Percentiles rank a stretch among this genome's conserved stretches.
Evolutionary conservation across 495 filamentous ascomycete genomes (phyloP).

Genomic region (Lindgomyces ingoldianus): DNA sequence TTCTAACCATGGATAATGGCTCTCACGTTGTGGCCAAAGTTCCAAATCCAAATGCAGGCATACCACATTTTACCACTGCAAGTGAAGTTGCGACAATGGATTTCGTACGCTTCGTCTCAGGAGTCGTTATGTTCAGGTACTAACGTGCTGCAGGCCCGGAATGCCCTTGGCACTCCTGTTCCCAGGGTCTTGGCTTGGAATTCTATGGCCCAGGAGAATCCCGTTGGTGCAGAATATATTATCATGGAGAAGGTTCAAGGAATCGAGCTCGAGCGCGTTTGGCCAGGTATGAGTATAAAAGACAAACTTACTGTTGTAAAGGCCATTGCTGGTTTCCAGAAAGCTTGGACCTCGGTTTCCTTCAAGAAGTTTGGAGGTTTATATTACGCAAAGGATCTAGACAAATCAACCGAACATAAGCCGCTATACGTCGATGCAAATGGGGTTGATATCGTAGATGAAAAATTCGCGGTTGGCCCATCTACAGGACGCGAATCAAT

Average conservation of each 20-base stretch:
- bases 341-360: conserved; percentile 10
- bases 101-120: conserved; percentile 19
- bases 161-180: conserved; percentile 22
- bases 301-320: conserved; percentile 18
- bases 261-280: conserved; percentile 17
- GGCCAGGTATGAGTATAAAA: conserved; percentile 14
- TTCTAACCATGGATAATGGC: conserved; percentile 27
- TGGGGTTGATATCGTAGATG: conserved; percentile 3
- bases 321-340: conserved; percentile 12
- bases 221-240: conserved; percentile 35
- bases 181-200: conserved; percentile 32
- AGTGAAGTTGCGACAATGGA: conserved; percentile 35
- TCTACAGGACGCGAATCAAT: conserved; percentile 22
- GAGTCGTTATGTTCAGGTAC: no score
- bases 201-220: conserved; percentile 14
- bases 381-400: conserved; percentile 25
- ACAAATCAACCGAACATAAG: background rate
- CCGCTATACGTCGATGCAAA: conserved; percentile 17
- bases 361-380: conserved; percentile 29
- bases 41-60: conserved; percentile 31
- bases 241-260: conserved; percentile 33
- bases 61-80: conserved; percentile 30
- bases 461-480: conserved; percentile 27
- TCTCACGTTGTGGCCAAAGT: conserved; percentile 25
- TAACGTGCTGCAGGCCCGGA: conserved; percentile 18